Percentiles rank a stretch among this genome's conserved stretches.
Conservation (phyloP, 106 monocot species). For the Dendrobium nobile region DNA sequence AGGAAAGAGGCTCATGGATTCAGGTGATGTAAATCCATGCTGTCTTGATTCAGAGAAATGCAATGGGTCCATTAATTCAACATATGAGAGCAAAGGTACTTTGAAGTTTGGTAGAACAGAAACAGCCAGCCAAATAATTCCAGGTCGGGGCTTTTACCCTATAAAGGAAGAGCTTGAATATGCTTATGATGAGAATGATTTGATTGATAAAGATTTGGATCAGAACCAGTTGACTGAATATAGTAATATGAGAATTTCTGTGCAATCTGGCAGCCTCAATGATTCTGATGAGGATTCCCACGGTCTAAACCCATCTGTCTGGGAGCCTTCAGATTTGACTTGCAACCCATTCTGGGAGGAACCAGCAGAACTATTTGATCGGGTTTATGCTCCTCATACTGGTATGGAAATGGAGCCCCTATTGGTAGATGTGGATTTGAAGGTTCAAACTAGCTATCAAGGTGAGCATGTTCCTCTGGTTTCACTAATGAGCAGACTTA, state of each 20-base stretch:
- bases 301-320: neutral
- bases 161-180: constrained; percentile 10
- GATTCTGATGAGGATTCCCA: constrained; percentile 36
- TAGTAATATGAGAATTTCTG: neutral
- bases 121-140: constrained; percentile 4
- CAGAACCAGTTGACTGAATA: constrained; percentile 6
- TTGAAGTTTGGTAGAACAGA: constrained; percentile 10
- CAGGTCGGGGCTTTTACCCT: constrained; percentile 8
- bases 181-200: constrained; percentile 15
- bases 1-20: constrained; percentile 29
- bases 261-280: constrained; percentile 5
- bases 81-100: constrained; percentile 16
- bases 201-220: constrained; percentile 10
- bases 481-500: constrained; percentile 88
- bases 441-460: constrained; percentile 70
- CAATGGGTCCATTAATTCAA: constrained; percentile 2
- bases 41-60: constrained; percentile 3
- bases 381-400: constrained; percentile 7
- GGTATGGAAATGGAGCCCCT: constrained; percentile 21
- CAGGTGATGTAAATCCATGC: constrained; percentile 11
- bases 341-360: constrained; percentile 28
- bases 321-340: neutral
- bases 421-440: constrained; percentile 69
- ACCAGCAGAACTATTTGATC: constrained; percentile 2
- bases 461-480: constrained; percentile 94